phyloP scores from a whole-genome alignment of 352 stramenopile species.

The Phytopythium litorale region DNA sequence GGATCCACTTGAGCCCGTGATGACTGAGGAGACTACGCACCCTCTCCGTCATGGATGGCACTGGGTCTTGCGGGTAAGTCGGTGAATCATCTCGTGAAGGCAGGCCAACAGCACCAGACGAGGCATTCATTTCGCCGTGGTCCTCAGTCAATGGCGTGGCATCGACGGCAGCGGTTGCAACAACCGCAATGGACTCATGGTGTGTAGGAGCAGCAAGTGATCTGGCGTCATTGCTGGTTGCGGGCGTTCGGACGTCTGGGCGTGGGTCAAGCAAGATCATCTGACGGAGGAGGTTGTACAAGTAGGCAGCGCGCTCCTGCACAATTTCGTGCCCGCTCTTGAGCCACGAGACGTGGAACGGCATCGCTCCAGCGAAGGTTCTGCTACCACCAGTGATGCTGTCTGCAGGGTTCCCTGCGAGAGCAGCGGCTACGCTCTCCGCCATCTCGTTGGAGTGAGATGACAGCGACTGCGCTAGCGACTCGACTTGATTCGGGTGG shows the following conservation, averaged over 20 bases:
- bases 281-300: slow-evolving; percentile 52
- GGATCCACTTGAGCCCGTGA: slow-evolving; percentile 63
- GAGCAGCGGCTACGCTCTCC: slow-evolving; percentile 7
- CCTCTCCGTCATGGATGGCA: not conserved
- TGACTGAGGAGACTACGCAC: slow-evolving; percentile 27
- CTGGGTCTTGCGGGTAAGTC: not conserved
- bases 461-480: slow-evolving; percentile 12
- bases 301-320: slow-evolving; percentile 53
- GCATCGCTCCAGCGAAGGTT: not conserved
- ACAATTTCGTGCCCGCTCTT: slow-evolving; percentile 72
- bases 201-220: not conserved
- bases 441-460: not conserved
- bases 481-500: slow-evolving; percentile 25
- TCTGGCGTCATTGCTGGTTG: slow-evolving; percentile 5
- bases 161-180: not conserved
- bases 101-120: not conserved
- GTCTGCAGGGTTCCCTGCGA: not conserved
- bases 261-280: slow-evolving; percentile 13
- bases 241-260: not conserved
- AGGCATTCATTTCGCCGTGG: not conserved
- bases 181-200: too few species aligned
- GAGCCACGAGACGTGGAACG: slow-evolving; percentile 60
- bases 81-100: not conserved
- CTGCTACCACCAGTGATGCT: slow-evolving; percentile 3
- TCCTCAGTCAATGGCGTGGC: not conserved